A percentile compares a stretch with the other conserved stretches of the same genome.
phyloP scores from a whole-genome alignment of 1,139 yeast genomes.

The Blastobotrys ciferrii region DNA sequence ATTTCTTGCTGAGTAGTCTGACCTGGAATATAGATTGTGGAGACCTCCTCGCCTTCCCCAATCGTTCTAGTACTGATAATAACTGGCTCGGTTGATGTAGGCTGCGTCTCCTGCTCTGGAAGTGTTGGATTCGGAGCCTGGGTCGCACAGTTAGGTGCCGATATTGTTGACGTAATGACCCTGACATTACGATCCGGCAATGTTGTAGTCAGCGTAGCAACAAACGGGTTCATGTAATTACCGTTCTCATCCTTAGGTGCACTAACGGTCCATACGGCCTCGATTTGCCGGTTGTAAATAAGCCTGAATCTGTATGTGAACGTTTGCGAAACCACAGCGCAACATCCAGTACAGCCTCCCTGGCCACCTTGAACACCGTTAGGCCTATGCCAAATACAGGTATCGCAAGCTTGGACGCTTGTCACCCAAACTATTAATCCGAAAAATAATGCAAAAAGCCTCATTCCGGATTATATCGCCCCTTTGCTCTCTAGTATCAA shows the following conservation, averaged over 20 bases:
- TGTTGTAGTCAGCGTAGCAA: constrained; percentile 30
- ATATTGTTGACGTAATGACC: constrained; percentile 22
- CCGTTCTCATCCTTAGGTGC: constrained; percentile 29
- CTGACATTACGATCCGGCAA: constrained; percentile 24
- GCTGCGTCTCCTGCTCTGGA: background rate
- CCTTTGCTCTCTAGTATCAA: background rate
- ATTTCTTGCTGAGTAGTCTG: too few species aligned
- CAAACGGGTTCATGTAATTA: constrained; percentile 27
- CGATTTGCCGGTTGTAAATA: constrained; percentile 17
- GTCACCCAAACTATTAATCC: background rate
- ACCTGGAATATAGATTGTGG: too few species aligned
- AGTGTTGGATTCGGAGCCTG: constrained; percentile 11
- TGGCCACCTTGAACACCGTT: constrained; percentile 24
- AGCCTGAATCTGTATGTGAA: constrained; percentile 25
- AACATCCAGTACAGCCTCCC: constrained; percentile 29
- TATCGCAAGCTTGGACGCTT: constrained; percentile 13
- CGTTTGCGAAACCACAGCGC: constrained; percentile 26
- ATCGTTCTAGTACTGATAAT: background rate
- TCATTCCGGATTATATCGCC: background rate
- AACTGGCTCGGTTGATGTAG: background rate
- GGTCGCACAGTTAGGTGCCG: constrained; percentile 21
- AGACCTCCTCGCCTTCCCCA: background rate
- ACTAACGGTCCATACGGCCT: constrained; percentile 32
- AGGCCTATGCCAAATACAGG: constrained; percentile 28
- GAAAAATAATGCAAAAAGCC: background rate